Evolutionary conservation across 176 grass and related monocot genomes (phyloP), one percentile per base, ranked within the genome.

Genomic region (Areca catechu): DNA sequence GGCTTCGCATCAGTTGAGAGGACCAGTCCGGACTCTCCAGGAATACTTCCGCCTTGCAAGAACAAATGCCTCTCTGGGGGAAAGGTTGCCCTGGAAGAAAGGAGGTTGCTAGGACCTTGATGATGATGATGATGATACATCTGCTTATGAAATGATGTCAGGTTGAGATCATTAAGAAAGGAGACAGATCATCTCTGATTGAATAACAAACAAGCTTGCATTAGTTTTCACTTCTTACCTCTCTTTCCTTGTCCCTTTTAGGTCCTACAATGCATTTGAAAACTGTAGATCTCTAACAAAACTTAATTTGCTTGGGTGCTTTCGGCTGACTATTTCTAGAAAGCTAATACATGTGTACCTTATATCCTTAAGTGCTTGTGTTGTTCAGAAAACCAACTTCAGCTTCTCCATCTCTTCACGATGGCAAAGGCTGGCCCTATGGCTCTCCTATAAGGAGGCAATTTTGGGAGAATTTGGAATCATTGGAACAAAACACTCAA

Each of bases 1-100:
- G 92, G 86, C 66, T 88, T 96, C 22, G 92, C 86, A 57, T 90
- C 86, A 20, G 86, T 90, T 16, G 92, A 96, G 51, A 96, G 92
- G 62, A 90, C 65, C 37, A 96, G 77, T n/a, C 86, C 92, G 54
- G 86, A 65, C 80, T 96, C 86, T 52, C 74, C 77, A 79, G 81
- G 62, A 75, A 65, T 37, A 66, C 47, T 66, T 62, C 82, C 78
- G 4, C 74, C 74, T 61, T 85, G 71, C 23, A 81, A 49, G 25
- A 75, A 69, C 15, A 89, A 81, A 19, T 81, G 67, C 53, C 69
- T 87, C 59, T 96, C 86, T 4, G 71, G 66, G 69, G 83, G 74
- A 37, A 74, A 79, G 22, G 69, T 53, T 25, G 71, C 48, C 60
- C 74, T 69, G 18, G 86, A 82, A 54, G 92, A 69, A 68, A 84